phyloP scores from a whole-genome alignment of 139 green algal genomes.

The Chlorokybus atmophyticus region DNA sequence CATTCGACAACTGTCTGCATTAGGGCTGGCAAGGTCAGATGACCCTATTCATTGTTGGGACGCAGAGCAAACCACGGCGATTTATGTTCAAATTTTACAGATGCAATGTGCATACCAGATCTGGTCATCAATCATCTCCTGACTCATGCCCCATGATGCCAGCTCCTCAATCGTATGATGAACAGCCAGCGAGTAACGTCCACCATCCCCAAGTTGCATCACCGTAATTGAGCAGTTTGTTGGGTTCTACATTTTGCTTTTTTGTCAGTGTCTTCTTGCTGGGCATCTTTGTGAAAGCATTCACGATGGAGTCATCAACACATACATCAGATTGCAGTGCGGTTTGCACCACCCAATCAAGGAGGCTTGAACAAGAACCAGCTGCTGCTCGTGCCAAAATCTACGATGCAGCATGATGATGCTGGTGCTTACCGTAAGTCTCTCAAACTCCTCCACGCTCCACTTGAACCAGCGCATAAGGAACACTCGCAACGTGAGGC shows the following conservation, averaged over 20 bases:
- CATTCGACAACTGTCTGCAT: neutral
- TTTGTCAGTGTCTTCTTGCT: neutral
- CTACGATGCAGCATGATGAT: slow-evolving; percentile 28
- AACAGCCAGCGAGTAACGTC: slow-evolving; percentile 11
- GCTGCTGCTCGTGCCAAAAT: slow-evolving; percentile 11
- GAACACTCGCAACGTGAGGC: slow-evolving; percentile 37
- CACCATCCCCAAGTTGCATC: too few relatives aligned
- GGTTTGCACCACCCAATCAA: neutral
- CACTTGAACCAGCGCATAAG: slow-evolving; percentile 45
- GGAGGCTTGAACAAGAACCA: slow-evolving; percentile 1
- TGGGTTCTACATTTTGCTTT: neutral
- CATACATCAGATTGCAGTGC: neutral
- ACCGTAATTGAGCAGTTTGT: neutral
- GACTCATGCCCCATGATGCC: slow-evolving; percentile 13
- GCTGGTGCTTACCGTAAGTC: slow-evolving; percentile 18
- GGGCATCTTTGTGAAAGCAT: neutral
- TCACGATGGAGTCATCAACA: neutral
- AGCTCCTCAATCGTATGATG: slow-evolving; percentile 16
- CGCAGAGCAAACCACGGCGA: slow-evolving; percentile 5
- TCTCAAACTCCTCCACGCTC: slow-evolving; percentile 33
- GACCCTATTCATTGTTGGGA: neutral
- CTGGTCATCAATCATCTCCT: slow-evolving; percentile 23
- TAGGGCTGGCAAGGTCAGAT: neutral
- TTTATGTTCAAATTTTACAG: slow-evolving; percentile 10
- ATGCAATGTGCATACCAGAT: slow-evolving; percentile 12